Base-by-base conservation (phyloP, 768 basidiomycete species). In the Punctularia strigosozonata region DNA sequence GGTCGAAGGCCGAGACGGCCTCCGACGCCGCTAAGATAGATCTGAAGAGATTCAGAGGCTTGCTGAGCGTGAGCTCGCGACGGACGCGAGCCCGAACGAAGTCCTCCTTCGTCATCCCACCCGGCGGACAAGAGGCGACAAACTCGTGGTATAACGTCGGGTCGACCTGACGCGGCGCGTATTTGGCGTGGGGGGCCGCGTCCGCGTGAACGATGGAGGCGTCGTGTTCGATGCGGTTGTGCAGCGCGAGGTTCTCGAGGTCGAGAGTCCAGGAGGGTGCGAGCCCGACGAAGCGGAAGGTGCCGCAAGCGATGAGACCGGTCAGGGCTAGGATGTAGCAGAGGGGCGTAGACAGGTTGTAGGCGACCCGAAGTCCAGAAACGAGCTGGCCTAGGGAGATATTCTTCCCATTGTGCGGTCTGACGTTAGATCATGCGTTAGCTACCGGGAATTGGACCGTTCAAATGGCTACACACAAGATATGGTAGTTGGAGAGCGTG, bases 221-320 rank as follows among this genome's bases (percentile, higher is more conserved):
- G 42, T 57, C 44, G 43, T 57, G 55, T 44, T 57, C 55, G 45
- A 57, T 47, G 22, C 37, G 25, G 38, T 49, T 48, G 45, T 57
- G 55, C 26, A 46, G 46, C 25, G 50, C 48, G 38, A 57, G 48
- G 40, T 53, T 52, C 37, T 37, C 41, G 32, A 20, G 28, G 6
- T 20, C 12, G 14, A 38, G 28, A 18, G 25, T 34, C n/a, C n/a
- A n/a, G n/a, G n/a, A n/a, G n/a, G n/a, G n/a, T n/a, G n/a, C n/a
- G n/a, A n/a, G n/a, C n/a, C n/a, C n/a, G n/a, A n/a, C n/a, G n/a
- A n/a, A n/a, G 37, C 22, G 23, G 41, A 43, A 38, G 31, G 44
- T 38, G 21, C 46, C 42, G 34, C 48, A 38, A 1, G 49, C 26
- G 14, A 41, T 4, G 22, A 46, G 38, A 5, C 46, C 50, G 26